Conservation (phyloP, 352 stramenopile species). For the Phytophthora pisi region DNA sequence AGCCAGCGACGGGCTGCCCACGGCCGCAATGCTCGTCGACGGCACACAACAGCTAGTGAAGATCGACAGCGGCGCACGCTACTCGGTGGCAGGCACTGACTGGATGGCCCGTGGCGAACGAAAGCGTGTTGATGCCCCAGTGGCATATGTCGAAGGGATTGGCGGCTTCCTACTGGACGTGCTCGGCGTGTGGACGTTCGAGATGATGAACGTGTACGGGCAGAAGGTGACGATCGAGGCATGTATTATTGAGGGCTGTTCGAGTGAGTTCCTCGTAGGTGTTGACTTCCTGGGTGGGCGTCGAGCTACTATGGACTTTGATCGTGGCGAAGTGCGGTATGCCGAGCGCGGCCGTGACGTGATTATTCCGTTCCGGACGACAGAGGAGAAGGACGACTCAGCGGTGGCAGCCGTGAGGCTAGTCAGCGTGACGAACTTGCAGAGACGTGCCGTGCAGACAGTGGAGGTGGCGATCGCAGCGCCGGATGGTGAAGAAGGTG, state of each 20-base stretch:
- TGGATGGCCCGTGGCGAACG: neutral
- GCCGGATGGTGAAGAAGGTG: neutral
- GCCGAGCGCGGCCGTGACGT: neutral
- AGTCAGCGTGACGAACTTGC: neutral
- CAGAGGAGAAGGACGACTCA: neutral
- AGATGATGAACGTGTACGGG: neutral
- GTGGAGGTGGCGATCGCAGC: neutral
- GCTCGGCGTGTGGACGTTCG: neutral
- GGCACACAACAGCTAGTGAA: neutral
- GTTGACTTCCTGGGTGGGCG: too few relatives aligned
- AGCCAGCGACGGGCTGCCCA: neutral
- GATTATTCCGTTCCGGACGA: neutral
- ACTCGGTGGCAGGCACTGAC: neutral
- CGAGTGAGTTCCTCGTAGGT: neutral
- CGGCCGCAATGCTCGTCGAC: neutral
- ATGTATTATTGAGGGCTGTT: neutral
- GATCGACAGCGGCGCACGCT: neutral
- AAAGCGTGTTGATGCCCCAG: neutral
- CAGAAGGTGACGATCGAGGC: neutral
- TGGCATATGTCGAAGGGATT: neutral
- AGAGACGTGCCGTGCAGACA: neutral
- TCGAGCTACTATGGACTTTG: too few relatives aligned
- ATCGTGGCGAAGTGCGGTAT: too few relatives aligned
- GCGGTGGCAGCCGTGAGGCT: neutral
- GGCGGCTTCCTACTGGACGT: neutral